Evolutionary conservation across 2,329 filamentous ascomycete species (phyloP).

Genomic region (Apiospora rasikravindrae): DNA sequence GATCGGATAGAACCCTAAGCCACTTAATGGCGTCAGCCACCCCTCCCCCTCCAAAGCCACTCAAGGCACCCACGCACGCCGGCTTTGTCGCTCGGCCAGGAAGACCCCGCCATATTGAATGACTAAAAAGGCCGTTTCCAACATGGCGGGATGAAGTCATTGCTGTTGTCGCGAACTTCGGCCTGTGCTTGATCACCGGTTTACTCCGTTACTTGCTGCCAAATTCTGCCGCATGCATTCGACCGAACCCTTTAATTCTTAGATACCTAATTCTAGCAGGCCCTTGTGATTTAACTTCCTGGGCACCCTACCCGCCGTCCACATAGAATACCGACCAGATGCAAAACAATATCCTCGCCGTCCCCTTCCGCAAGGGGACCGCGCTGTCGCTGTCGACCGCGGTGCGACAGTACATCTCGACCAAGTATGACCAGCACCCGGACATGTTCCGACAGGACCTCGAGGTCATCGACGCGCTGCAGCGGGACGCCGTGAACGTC

Average conservation of each 20-base stretch:
- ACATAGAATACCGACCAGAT: background rate
- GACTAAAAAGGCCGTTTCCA: background rate
- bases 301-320: background rate
- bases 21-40: background rate
- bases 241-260: background rate
- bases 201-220: background rate
- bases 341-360: slow-evolving; percentile 66
- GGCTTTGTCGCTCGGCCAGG: background rate
- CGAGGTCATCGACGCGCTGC: slow-evolving; percentile 81
- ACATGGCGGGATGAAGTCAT: slow-evolving; percentile 33
- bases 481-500: slow-evolving; percentile 85
- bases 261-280: background rate
- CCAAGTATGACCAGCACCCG: slow-evolving; percentile 98
- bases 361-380: slow-evolving; percentile 88
- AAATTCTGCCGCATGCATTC: background rate
- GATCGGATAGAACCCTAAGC: background rate
- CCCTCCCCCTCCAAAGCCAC: background rate
- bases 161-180: slow-evolving; percentile 15
- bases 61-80: background rate
- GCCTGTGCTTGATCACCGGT: background rate
- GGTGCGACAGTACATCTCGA: slow-evolving; percentile 93
- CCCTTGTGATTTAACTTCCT: too few relatives aligned
- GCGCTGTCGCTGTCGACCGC: slow-evolving; percentile 78
- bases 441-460: slow-evolving; percentile 93
- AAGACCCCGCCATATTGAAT: slow-evolving; percentile 8